Conservation (phyloP, 768 basidiomycete species). For the Boletales sp. region DNA sequence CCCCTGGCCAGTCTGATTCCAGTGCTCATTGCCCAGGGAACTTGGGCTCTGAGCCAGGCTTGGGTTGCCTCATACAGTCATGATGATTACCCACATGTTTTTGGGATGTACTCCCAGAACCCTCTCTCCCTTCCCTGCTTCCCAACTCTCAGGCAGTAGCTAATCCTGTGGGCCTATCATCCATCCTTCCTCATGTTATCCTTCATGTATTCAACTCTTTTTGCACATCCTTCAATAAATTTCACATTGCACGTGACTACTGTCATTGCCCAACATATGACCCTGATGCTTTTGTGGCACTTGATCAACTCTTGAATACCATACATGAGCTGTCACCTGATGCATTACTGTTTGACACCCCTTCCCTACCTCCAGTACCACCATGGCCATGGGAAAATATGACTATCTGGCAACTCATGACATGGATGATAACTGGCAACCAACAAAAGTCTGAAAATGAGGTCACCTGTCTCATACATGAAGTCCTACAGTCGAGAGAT, state of each 20-base stretch:
- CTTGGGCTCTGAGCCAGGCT: not conserved
- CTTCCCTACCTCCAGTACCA: not conserved
- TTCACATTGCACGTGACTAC: not conserved
- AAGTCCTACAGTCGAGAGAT: not conserved
- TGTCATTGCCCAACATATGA: not conserved
- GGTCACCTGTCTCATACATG: not conserved
- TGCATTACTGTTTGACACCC: not conserved
- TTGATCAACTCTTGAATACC: not conserved
- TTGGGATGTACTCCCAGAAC: constrained; percentile 15
- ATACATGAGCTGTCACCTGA: not conserved
- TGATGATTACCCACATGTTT: constrained; percentile 2
- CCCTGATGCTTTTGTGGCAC: not conserved
- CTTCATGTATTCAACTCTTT: not conserved
- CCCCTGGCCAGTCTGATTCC: not conserved
- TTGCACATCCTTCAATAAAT: not conserved
- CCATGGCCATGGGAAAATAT: not conserved
- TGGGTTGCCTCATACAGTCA: not conserved
- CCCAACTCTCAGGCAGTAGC: not conserved
- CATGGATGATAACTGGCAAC: not conserved
- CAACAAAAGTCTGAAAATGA: not conserved
- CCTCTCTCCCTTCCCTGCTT: not conserved
- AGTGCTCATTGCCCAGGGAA: not conserved
- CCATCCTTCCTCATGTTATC: not conserved
- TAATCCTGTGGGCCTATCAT: not conserved
- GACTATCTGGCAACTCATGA: not conserved